phyloP scores from a whole-genome alignment of 352 stramenopile species.

The Blastocystis sp. region DNA sequence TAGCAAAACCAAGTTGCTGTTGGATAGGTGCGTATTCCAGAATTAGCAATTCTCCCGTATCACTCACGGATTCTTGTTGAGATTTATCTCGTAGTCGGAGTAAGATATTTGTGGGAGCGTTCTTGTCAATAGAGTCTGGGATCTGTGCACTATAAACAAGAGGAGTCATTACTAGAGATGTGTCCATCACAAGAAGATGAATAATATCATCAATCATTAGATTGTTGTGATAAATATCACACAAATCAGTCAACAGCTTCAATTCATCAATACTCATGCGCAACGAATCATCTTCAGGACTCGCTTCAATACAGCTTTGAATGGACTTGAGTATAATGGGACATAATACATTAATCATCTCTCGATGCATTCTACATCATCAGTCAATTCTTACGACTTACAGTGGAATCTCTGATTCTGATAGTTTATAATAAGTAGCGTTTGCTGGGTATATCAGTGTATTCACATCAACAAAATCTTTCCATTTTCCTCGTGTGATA shows the following conservation, averaged over 20 bases:
- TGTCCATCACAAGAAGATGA: conserved; percentile 15
- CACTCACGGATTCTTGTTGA: background rate
- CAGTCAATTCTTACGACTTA: background rate
- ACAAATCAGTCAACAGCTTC: background rate
- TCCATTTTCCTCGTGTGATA: conserved; percentile 5
- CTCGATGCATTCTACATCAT: background rate
- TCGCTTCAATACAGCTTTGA: background rate
- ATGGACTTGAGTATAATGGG: background rate
- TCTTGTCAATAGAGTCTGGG: background rate
- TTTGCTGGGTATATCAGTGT: background rate
- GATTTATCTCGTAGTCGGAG: background rate
- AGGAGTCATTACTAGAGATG: background rate
- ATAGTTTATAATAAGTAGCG: background rate
- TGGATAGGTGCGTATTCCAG: conserved; percentile 11
- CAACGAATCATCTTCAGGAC: background rate
- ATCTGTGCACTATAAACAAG: background rate
- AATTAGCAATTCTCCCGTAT: background rate
- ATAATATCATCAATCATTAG: conserved; percentile 38
- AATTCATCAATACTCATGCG: background rate
- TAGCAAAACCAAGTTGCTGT: background rate
- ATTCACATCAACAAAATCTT: conserved; percentile 12
- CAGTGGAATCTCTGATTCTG: background rate
- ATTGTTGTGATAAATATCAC: conserved; percentile 25
- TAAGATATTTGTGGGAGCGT: background rate
- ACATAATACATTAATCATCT: background rate